These are phyloP conservation scores for Penicillium sp. DNA, from an alignment of 2,329 filamentous ascomycete species.

Conservation along the genomic window DNA sequence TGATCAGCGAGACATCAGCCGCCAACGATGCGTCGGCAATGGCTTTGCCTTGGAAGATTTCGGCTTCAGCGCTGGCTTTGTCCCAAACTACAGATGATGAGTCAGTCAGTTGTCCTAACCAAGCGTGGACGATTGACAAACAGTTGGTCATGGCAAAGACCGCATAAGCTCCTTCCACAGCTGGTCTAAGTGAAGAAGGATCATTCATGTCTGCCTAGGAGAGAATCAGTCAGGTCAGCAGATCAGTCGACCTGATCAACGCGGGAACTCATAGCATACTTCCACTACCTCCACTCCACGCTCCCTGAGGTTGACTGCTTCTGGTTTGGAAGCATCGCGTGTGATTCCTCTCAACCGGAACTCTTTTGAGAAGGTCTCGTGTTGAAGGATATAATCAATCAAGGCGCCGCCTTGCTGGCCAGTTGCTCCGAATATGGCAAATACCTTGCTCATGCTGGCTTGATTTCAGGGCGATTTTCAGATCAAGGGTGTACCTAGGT, in stretches of 20 bases:
- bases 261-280: not conserved
- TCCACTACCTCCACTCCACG: not conserved
- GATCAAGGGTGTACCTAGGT: not conserved
- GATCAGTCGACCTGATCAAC: no score
- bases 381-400: not conserved
- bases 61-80: not conserved
- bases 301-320: not conserved
- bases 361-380: not conserved
- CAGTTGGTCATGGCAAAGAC: not conserved
- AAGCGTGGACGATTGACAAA: not conserved
- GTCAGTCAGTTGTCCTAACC: not conserved
- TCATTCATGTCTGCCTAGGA: not conserved
- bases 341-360: not conserved
- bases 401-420: not conserved
- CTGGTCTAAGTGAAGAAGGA: not conserved
- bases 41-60: not conserved
- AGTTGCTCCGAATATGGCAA: not conserved
- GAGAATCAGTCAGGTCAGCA: not conserved
- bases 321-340: not conserved
- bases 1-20: not conserved
- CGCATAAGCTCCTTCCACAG: not conserved
- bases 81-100: not conserved
- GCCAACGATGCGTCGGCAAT: not conserved
- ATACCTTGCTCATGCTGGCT: not conserved
- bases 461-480: not conserved